Evolutionary conservation across 2,329 filamentous ascomycete species (phyloP), one percentile per base, ranked within the genome.

Genomic region (Aspergillus intermedius): DNA sequence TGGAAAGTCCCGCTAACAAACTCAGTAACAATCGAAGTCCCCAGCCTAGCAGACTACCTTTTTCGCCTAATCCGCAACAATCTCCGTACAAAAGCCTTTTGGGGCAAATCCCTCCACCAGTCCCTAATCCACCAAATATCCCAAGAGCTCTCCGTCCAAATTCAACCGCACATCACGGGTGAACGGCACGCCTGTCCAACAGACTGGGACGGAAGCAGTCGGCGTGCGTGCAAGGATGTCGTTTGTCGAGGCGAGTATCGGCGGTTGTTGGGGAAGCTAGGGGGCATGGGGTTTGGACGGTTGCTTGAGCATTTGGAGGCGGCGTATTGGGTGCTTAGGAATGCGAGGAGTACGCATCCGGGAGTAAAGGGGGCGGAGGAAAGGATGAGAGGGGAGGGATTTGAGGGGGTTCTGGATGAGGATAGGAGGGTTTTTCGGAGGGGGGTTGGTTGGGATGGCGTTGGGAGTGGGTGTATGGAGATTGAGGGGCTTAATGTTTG

Each of bases 391-490:
- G 66, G 65, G 2, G 54, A 56, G 37, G 65, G 65, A 2, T 69
- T 59, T 42, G 50, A 54, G 8, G 56, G 56, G 9, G 62, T 68
- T 12, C 45, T 52, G 1, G 30, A 48, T 8, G 54, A 55, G 19
- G 62, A 67, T 45, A 47, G 50, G 17, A 55, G 60, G 32, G 17
- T 48, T 5, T 69, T 62, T 45, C 49, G 56, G n/a, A 60, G 65
- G 21, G 66, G 66, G 5, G 57, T 58, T 45, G 64, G 61, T 7
- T 68, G 65, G 65, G 65, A 68, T 54, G 63, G 65, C 5, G 54
- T 44, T 7, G 60, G 55, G 12, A 54, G 54, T 21, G 63, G 64
- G 12, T 57, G 60, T 15, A 59, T 67, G 58, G 63, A 67, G 49
- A 52, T 63, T n/a, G 65, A 67, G 47, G 55, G 54, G 5, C 44